Evolutionary conservation across 495 filamentous ascomycete genomes (phyloP).

Genomic region (Lichenothelia convexa): DNA sequence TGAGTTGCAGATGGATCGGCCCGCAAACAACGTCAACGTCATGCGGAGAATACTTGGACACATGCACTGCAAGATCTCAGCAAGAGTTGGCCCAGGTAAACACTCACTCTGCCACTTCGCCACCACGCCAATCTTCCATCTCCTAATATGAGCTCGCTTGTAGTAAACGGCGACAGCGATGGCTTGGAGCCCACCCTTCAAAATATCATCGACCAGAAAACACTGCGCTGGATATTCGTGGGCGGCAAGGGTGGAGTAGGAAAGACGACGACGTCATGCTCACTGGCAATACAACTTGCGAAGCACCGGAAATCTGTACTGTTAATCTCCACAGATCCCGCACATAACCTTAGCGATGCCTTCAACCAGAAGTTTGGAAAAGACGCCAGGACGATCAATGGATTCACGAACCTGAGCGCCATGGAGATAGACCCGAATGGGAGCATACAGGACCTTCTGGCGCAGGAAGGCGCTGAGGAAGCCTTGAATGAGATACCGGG

Average conservation of each 20-base stretch:
- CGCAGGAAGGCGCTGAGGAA: slow-evolving; percentile 52
- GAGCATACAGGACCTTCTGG: slow-evolving; percentile 86
- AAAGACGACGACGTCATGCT: slow-evolving; percentile 97
- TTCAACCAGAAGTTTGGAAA: slow-evolving; percentile 99
- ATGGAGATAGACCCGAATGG: slow-evolving; percentile 99
- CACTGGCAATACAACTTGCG: slow-evolving; percentile 93
- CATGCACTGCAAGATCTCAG: too few relatives aligned
- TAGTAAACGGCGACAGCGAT: slow-evolving; percentile 38
- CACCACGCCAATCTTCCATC: too few relatives aligned
- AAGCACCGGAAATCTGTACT: slow-evolving; percentile 88
- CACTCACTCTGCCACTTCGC: too few relatives aligned
- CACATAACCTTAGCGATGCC: slow-evolving; percentile 95
- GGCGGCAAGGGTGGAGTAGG: slow-evolving; percentile 98
- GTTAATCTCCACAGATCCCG: slow-evolving; percentile 94
- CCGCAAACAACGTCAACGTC: too few relatives aligned
- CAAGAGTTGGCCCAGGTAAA: too few relatives aligned
- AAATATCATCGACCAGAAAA: slow-evolving; percentile 81
- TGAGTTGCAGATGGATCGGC: too few relatives aligned
- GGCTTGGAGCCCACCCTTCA: slow-evolving; percentile 80
- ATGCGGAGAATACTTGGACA: too few relatives aligned
- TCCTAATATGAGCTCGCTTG: not conserved
- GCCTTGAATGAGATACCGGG: slow-evolving; percentile 42
- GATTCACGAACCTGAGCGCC: slow-evolving; percentile 82
- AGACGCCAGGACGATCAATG: slow-evolving; percentile 81
- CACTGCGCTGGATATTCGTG: slow-evolving; percentile 97